phyloP scores from a whole-genome alignment of 179 eudicot species.

The Spinacia oleracea region DNA sequence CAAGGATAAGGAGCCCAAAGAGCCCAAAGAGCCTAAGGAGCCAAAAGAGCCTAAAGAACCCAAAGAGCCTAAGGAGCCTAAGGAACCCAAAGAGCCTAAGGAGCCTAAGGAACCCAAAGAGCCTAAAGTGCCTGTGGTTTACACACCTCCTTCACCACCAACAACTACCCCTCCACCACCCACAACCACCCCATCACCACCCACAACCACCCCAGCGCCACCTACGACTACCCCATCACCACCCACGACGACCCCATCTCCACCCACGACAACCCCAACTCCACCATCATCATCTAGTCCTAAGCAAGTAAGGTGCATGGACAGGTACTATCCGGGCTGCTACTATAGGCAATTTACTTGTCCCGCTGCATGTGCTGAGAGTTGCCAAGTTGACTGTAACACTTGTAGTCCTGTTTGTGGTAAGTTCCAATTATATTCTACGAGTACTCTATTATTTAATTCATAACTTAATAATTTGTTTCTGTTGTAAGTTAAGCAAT shows the following conservation, averaged over 20 bases:
- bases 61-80: not conserved
- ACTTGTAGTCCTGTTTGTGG: slow-evolving; percentile 77
- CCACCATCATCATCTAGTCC: slow-evolving; percentile 30
- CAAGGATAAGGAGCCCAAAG: slow-evolving; percentile 23
- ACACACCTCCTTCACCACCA: slow-evolving; percentile 3
- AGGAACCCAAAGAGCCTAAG: slow-evolving; percentile 9
- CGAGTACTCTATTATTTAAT: not conserved
- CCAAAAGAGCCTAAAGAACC: not conserved
- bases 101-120: not conserved
- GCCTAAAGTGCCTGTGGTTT: not conserved
- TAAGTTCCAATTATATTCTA: slow-evolving; percentile 35
- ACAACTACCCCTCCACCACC: not conserved
- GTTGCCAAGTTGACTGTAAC: slow-evolving; percentile 63
- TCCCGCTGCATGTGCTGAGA: slow-evolving; percentile 51
- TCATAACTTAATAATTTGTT: not conserved
- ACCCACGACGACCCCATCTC: not conserved
- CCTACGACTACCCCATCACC: not conserved
- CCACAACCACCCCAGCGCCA: not conserved
- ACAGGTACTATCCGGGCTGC: slow-evolving; percentile 45
- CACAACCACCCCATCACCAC: no score
- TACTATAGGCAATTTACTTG: slow-evolving; percentile 49
- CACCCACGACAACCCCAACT: slow-evolving; percentile 9
- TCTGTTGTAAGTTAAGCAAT: no score
- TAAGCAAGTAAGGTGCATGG: slow-evolving; percentile 51
- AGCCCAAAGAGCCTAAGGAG: not conserved